Evolutionary conservation across 176 grass and related monocot genomes (phyloP).

Genomic region (Poa annua): DNA sequence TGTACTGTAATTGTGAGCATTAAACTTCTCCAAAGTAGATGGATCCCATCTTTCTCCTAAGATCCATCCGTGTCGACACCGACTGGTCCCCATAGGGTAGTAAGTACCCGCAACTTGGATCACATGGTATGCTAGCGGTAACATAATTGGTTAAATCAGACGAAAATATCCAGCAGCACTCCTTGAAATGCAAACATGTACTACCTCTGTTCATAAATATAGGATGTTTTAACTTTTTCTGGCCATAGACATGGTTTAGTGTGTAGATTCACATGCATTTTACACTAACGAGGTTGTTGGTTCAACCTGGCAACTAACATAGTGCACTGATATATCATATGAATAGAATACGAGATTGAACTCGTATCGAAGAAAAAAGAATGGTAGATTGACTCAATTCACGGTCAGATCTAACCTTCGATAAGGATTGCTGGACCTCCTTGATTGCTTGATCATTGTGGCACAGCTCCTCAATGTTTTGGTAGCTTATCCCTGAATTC

Average conservation of each 20-base stretch:
- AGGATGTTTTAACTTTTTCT: too few species aligned
- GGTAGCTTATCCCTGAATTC: conserved; percentile 52
- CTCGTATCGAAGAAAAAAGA: neutral
- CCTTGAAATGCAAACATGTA: neutral
- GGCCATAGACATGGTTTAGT: too few species aligned
- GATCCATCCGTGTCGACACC: neutral
- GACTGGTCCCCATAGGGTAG: neutral
- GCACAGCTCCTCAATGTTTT: conserved; percentile 65
- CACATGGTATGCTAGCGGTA: neutral
- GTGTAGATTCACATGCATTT: too few species aligned
- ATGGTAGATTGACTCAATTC: neutral
- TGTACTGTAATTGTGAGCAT: neutral
- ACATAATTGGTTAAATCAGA: neutral
- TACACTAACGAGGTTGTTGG: too few species aligned
- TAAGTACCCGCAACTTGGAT: neutral
- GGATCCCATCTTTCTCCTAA: neutral
- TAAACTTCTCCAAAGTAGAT: neutral
- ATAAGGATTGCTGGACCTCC: conserved; percentile 77
- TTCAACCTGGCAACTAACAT: neutral
- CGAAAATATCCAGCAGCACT: neutral
- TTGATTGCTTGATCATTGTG: conserved; percentile 59
- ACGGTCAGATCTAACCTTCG: conserved; percentile 51
- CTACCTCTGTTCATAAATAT: too few species aligned
- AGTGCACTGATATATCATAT: neutral
- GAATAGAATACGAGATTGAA: neutral